Evolutionary conservation across 108 stramenopile species (phyloP).

Genomic region (Asterionellopsis glacialis): DNA sequence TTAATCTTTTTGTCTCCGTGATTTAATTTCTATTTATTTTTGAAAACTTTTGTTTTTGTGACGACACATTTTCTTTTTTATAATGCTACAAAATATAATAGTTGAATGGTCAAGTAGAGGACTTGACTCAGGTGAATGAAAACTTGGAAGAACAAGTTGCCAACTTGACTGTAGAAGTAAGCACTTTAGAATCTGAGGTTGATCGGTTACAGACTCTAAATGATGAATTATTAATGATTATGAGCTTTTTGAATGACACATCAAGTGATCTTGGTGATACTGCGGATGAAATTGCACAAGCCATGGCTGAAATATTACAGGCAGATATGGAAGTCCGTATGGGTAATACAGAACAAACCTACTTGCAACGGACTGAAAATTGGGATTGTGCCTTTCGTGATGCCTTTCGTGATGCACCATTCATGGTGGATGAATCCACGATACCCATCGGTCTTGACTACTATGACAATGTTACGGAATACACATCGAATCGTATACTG

Average conservation of each 20-base stretch:
- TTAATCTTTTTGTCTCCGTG: no score
- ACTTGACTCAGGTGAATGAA: neutral
- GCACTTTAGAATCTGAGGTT: conserved; percentile 17
- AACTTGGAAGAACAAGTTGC: conserved; percentile 14
- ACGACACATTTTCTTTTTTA: no score
- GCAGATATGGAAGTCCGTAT: conserved; percentile 7
- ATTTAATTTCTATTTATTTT: no score
- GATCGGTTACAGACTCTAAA: conserved; percentile 22
- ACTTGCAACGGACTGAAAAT: conserved; percentile 11
- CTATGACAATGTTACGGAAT: neutral
- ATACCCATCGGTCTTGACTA: neutral
- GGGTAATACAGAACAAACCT: conserved; percentile 24
- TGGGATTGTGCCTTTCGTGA: conserved; percentile 38
- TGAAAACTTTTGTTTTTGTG: no score
- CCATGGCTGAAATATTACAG: conserved; percentile 22
- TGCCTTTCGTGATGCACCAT: conserved; percentile 15
- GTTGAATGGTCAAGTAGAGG: no score
- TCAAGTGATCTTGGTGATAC: neutral
- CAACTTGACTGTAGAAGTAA: conserved; percentile 17
- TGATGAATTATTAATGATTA: conserved; percentile 12
- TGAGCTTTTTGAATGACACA: conserved; percentile 37
- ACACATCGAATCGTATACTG: no score
- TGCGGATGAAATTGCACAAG: conserved; percentile 10
- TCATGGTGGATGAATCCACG: neutral
- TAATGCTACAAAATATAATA: no score